Conservation (phyloP, 345 rosid genomes). For the Salix purpurea region DNA sequence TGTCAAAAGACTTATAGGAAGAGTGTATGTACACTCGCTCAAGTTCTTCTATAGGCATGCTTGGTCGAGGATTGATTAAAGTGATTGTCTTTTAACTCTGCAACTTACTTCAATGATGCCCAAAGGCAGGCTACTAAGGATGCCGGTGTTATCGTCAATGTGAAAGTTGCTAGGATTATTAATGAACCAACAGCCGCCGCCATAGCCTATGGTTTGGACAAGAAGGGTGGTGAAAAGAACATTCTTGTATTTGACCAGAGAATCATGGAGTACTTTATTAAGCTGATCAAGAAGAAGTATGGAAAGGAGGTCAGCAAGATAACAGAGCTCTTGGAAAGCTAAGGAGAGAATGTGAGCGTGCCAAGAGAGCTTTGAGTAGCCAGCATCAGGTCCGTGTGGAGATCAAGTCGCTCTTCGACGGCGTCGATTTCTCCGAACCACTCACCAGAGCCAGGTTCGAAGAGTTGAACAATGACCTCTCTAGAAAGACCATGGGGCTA, state of each 20-base stretch:
- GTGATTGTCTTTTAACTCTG: neutral
- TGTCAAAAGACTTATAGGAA: conserved; percentile 28
- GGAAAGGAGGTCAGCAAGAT: conserved; percentile 29
- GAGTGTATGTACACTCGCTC: conserved; percentile 10
- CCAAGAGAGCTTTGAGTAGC: conserved; percentile 29
- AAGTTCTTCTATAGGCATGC: neutral
- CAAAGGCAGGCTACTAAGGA: conserved; percentile 28
- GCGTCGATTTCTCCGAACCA: conserved; percentile 28
- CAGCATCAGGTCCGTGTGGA: conserved; percentile 26
- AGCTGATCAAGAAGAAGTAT: conserved; percentile 30
- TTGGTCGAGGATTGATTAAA: neutral
- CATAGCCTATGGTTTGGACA: conserved; percentile 24
- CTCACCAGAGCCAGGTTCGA: conserved; percentile 24
- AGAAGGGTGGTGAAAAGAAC: conserved; percentile 25
- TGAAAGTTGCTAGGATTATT: conserved; percentile 19
- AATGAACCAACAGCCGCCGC: no score
- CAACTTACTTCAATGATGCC: conserved; percentile 32
- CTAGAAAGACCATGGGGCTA: conserved; percentile 29
- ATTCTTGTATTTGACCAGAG: conserved; percentile 31
- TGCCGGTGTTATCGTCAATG: conserved; percentile 22
- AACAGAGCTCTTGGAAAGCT: conserved; percentile 30
- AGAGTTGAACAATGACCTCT: conserved; percentile 28
- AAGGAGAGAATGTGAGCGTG: conserved; percentile 28
- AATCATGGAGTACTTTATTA: conserved; percentile 30
- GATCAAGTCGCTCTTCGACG: conserved; percentile 31